Evolutionary conservation across 352 stramenopile genomes (phyloP).

Genomic region (Phytophthora sansomeana): DNA sequence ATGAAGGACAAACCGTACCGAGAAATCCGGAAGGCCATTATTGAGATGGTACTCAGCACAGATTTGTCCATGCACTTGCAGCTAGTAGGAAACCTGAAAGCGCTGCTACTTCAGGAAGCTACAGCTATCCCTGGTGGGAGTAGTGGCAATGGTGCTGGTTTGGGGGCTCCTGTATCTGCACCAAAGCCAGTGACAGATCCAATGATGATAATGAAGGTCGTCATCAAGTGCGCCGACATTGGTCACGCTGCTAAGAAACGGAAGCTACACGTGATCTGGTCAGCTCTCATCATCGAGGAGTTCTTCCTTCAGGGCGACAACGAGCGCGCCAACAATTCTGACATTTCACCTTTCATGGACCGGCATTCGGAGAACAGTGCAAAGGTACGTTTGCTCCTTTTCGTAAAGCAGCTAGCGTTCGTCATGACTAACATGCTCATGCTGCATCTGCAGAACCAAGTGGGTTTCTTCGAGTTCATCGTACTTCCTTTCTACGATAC

Average conservation of each 20-base stretch:
- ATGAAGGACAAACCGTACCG: slow-evolving; percentile 82
- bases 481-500: slow-evolving; percentile 85
- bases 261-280: slow-evolving; percentile 91
- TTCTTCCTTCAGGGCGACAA: slow-evolving; percentile 96
- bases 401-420: not conserved
- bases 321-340: slow-evolving; percentile 87
- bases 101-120: slow-evolving; percentile 73
- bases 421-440: slow-evolving; percentile 2
- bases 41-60: slow-evolving; percentile 90
- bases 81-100: slow-evolving; percentile 80
- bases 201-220: slow-evolving; percentile 91
- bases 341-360: slow-evolving; percentile 95
- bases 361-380: slow-evolving; percentile 87
- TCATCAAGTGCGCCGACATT: slow-evolving; percentile 94
- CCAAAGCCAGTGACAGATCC: slow-evolving; percentile 61
- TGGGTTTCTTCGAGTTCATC: slow-evolving; percentile 90
- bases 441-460: slow-evolving; percentile 66
- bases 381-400: slow-evolving; percentile 52
- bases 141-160: slow-evolving; percentile 21
- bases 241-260: slow-evolving; percentile 91
- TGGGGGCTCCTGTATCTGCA: slow-evolving; percentile 13
- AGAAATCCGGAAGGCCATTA: slow-evolving; percentile 87
- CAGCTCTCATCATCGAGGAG: slow-evolving; percentile 93
- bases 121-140: slow-evolving; percentile 31
- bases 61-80: slow-evolving; percentile 87